Base-by-base conservation (phyloP, 2,329 filamentous ascomycete species). In the Pseudopyrenochaeta lycopersici region DNA sequence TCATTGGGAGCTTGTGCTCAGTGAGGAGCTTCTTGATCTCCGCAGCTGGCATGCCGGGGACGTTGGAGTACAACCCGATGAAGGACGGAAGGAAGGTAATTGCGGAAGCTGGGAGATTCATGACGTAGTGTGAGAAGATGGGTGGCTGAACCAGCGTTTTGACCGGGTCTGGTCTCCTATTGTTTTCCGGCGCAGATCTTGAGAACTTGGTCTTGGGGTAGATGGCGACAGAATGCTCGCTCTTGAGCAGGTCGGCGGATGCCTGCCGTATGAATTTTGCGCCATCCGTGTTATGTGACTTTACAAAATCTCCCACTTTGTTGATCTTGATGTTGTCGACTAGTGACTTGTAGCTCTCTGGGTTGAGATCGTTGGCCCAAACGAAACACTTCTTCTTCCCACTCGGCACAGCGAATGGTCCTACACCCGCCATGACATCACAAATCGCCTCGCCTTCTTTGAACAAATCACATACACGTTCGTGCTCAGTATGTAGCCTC, bases 341-440 rank as follows among this genome's bases (percentile, higher is more conserved):
- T 67, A 99, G 85, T 60, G 87, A 88, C 49, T 82, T 84, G 76
- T 88, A 92, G 66, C 92, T 93, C 67, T 96, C 90, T 0, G 94
- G 94, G 72, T 99, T 99, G 72, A 97, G 88, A 75, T 99, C 95
- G 77, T 98, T 99, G 33, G 93, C 95, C 88, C 91, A 96, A 15
- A 97, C 93, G 66, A 98, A 96, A 23, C 96, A 91, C 33, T 86
- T 87, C 75, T 90, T 94, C 80, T 90, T 96, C 14, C 91, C 95
- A 0, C 94, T 92, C 0, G 95, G 95, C 3, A 97, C 83, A 18
- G 94, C 93, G 75, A 99, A 99, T 0, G 95, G 95, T 0, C 95
- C 95, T 44, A 99, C 93, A 38, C 95, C 95, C 0, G 93, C 94
- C 94, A 98, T 99, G 61, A 97, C 90, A 76, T 99, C 95, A 78